Conservation (phyloP, 2,329 filamentous ascomycete genomes). For the Fusarium sp. region DNA sequence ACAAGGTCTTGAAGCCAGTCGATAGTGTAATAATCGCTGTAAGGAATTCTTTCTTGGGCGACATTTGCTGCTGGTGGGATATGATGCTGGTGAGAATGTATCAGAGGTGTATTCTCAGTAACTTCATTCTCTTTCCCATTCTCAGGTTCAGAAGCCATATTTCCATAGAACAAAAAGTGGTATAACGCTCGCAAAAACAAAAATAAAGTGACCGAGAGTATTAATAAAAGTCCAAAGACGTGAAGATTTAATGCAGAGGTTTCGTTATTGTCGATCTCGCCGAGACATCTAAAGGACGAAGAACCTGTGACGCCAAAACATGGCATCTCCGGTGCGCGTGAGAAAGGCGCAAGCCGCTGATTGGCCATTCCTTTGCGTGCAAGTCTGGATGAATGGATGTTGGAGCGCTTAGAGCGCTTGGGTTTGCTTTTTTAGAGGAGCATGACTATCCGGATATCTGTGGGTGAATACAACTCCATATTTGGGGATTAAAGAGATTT, state of each 20-base stretch:
- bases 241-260: background rate
- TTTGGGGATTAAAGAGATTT: no score
- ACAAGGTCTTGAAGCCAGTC: conserved; percentile 73
- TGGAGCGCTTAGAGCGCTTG: background rate
- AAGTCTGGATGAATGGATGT: background rate
- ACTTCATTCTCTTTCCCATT: background rate
- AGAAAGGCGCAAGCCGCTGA: background rate
- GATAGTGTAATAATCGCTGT: conserved; percentile 73
- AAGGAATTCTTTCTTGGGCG: conserved; percentile 42
- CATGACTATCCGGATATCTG: no score
- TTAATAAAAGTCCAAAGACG: background rate
- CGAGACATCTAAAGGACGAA: background rate
- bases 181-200: background rate
- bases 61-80: fast-evolving
- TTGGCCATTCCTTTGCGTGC: background rate
- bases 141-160: background rate
- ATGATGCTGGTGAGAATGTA: no score
- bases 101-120: background rate
- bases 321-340: background rate
- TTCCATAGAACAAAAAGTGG: background rate
- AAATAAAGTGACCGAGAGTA: background rate
- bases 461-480: no score
- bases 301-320: background rate
- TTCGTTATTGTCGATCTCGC: background rate
- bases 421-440: background rate